phyloP scores from a whole-genome alignment of 805 yeast species.

The Vanderwaltozyma tropicalis region DNA sequence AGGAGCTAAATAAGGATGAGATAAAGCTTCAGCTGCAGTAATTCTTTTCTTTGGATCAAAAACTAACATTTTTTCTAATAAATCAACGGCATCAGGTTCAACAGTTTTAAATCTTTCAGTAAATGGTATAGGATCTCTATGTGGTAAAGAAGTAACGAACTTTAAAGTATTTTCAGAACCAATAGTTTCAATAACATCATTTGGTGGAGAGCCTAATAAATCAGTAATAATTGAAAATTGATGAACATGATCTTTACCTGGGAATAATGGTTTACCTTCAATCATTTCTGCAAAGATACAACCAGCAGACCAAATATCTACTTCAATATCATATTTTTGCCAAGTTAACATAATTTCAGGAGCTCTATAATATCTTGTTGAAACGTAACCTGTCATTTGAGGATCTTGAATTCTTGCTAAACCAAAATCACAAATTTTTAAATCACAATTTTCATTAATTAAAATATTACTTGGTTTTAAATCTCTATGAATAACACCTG shows the following conservation, averaged over 20 bases:
- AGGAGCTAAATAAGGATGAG: slow-evolving; percentile 86
- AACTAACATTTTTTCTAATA: slow-evolving; percentile 80
- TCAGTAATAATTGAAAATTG: slow-evolving; percentile 96
- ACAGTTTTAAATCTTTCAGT: slow-evolving; percentile 68
- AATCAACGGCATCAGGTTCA: slow-evolving; percentile 79
- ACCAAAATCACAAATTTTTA: slow-evolving; percentile 89
- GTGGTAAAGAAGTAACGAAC: slow-evolving; percentile 89
- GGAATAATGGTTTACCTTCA: slow-evolving; percentile 92
- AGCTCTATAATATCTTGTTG: slow-evolving; percentile 91
- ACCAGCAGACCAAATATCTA: slow-evolving; percentile 96
- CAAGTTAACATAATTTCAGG: slow-evolving; percentile 98
- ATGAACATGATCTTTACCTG: slow-evolving; percentile 97
- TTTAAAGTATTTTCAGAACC: slow-evolving; percentile 91
- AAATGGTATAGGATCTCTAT: slow-evolving; percentile 84
- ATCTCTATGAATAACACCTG: slow-evolving; percentile 87
- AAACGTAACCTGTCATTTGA: slow-evolving; percentile 97
- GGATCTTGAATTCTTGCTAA: slow-evolving; percentile 96
- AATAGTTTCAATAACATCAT: slow-evolving; percentile 90
- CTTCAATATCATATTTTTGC: slow-evolving; percentile 96
- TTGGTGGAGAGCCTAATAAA: slow-evolving; percentile 90
- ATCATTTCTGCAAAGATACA: slow-evolving; percentile 97
- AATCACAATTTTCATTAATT: slow-evolving; percentile 82
- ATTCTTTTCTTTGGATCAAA: slow-evolving; percentile 93
- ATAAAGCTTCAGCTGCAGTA: slow-evolving; percentile 81
- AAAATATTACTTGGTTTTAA: slow-evolving; percentile 76